A percentile compares a stretch with the other conserved stretches of the same genome.
phyloP scores from a whole-genome alignment of 2,329 filamentous ascomycete genomes.

The Botrytis byssoidea region DNA sequence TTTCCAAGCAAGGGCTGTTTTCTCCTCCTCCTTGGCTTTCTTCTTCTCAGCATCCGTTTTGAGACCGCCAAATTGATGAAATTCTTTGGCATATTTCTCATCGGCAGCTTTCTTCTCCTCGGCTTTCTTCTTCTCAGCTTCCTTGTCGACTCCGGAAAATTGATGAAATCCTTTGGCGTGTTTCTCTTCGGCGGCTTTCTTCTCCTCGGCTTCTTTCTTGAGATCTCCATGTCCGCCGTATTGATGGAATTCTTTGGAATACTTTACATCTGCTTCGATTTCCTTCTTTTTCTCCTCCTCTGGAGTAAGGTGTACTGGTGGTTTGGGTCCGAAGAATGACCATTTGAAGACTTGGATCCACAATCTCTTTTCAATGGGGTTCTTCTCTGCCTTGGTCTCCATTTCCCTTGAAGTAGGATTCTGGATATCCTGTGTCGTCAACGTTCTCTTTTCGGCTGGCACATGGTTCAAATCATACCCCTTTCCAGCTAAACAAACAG shows the following conservation, averaged over 20 bases:
- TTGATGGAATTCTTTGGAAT: background rate
- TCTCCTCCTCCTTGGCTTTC: background rate
- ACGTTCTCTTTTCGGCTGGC: background rate
- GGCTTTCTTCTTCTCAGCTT: background rate
- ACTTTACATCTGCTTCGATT: background rate
- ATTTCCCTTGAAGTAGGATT: background rate
- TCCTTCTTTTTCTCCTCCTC: background rate
- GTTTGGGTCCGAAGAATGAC: background rate
- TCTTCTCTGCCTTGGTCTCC: background rate
- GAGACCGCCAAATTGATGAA: background rate
- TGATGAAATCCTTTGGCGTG: background rate
- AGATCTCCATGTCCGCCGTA: background rate
- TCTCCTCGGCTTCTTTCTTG: background rate
- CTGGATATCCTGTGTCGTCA: background rate
- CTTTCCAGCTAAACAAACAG: conserved; percentile 46
- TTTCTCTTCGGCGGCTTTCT: background rate
- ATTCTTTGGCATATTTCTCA: background rate
- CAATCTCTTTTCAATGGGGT: background rate
- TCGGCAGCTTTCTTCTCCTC: background rate
- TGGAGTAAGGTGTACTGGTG: background rate
- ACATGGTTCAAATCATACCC: conserved; percentile 43
- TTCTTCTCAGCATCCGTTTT: background rate
- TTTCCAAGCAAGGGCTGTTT: background rate
- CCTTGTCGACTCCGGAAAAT: background rate
- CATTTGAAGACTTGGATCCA: background rate